phyloP scores from a whole-genome alignment of 2,329 filamentous ascomycete genomes.

The Lecanicillium sp. region DNA sequence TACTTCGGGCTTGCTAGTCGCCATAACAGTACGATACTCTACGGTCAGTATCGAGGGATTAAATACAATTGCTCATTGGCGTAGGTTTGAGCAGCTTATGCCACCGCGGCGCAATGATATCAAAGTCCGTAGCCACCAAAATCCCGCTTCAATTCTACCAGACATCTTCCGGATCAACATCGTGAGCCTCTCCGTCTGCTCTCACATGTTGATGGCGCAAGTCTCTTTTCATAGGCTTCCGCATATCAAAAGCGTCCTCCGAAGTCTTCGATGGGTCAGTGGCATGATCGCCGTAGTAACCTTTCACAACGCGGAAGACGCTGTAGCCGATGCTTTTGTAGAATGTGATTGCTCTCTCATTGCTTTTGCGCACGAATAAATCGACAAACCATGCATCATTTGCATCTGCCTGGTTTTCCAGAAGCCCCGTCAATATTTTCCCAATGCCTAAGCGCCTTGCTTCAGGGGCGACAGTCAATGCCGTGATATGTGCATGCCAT shows the following conservation, averaged over 20 bases:
- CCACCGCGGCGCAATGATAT: too few species aligned
- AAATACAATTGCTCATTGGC: too few species aligned
- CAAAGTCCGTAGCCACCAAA: too few species aligned
- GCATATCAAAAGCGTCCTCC: slow-evolving; percentile 96
- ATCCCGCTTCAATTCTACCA: slow-evolving; percentile 36
- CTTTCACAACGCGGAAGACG: slow-evolving; percentile 79
- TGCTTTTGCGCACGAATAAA: slow-evolving; percentile 84
- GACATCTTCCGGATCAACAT: slow-evolving; percentile 77
- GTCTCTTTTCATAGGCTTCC: slow-evolving; percentile 82
- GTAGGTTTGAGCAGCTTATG: too few species aligned
- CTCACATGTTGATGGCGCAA: slow-evolving; percentile 67
- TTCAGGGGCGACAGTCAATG: slow-evolving; percentile 81
- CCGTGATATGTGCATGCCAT: slow-evolving; percentile 98
- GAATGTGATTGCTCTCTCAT: slow-evolving; percentile 77
- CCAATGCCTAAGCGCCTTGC: slow-evolving; percentile 83
- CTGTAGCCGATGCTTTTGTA: slow-evolving; percentile 90
- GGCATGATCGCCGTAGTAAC: slow-evolving; percentile 87
- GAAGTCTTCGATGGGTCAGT: slow-evolving; percentile 52
- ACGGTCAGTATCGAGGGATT: too few species aligned
- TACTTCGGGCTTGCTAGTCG: too few species aligned
- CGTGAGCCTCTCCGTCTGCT: slow-evolving; percentile 69
- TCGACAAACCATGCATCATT: slow-evolving; percentile 93
- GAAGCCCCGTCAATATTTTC: slow-evolving; percentile 68
- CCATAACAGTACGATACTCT: too few species aligned
- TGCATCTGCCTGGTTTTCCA: slow-evolving; percentile 76